phyloP scores from a whole-genome alignment of 2,329 filamentous ascomycete species.

The Diaporthe australafricana region DNA sequence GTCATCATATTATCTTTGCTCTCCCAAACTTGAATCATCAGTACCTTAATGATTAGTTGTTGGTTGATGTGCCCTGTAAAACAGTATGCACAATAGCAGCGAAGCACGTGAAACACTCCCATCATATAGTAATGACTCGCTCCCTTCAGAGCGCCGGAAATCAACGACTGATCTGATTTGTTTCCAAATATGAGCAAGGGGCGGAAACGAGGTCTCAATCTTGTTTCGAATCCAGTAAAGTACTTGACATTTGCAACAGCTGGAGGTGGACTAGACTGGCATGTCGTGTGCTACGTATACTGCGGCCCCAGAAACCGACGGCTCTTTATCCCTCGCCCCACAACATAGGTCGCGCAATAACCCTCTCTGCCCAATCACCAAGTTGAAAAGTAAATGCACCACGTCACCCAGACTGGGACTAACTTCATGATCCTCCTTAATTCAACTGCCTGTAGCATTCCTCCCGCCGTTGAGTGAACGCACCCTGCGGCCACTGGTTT shows the following conservation, averaged over 20 bases:
- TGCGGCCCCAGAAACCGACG: constrained; percentile 12
- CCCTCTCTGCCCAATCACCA: background rate
- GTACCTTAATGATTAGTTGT: background rate
- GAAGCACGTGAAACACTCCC: background rate
- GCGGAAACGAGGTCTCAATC: constrained; percentile 21
- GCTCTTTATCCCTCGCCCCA: background rate
- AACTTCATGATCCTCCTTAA: background rate
- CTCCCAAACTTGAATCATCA: background rate
- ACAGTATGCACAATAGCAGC: background rate
- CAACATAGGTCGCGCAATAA: background rate
- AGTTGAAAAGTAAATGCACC: background rate
- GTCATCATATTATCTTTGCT: background rate
- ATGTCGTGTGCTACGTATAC: background rate
- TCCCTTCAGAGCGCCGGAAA: constrained; percentile 2
- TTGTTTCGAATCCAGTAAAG: constrained; percentile 9
- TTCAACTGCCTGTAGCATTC: background rate
- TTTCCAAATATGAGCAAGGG: constrained; percentile 18
- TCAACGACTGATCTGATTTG: constrained; percentile 13
- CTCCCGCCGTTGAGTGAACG: background rate
- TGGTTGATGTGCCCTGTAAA: background rate
- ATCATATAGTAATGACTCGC: constrained; percentile 12
- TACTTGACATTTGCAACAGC: constrained; percentile 2
- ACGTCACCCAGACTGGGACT: background rate
- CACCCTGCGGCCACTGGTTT: background rate
- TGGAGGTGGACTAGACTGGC: background rate